A percentile compares a stretch with the other conserved stretches of the same genome.
Evolutionary conservation across 441 rosid species (phyloP).

Genomic region (Lepidium campestre): DNA sequence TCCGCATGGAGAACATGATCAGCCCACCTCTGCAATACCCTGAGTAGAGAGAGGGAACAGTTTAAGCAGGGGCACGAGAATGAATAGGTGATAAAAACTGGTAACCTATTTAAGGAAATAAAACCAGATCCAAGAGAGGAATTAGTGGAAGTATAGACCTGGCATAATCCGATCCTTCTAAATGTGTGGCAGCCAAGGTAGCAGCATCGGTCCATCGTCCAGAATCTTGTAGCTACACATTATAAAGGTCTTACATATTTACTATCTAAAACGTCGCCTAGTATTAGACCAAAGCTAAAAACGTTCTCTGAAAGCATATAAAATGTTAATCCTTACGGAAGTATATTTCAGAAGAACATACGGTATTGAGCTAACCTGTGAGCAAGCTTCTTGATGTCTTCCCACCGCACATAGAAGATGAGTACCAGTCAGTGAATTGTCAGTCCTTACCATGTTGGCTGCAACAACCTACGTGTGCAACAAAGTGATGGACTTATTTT

Average conservation of each 20-base stretch:
- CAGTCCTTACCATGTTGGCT: constrained; percentile 95
- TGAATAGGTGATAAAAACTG: neutral
- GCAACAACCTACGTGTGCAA: constrained; percentile 67
- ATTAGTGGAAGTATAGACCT: constrained; percentile 38
- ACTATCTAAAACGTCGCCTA: neutral
- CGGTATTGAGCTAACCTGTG: constrained; percentile 55
- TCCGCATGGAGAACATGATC: constrained; percentile 70
- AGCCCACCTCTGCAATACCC: constrained; percentile 96
- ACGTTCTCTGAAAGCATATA: neutral
- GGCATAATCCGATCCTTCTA: constrained; percentile 96
- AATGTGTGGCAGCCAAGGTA: constrained; percentile 92
- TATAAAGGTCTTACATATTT: neutral
- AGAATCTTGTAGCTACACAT: constrained; percentile 92
- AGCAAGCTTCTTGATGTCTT: constrained; percentile 97
- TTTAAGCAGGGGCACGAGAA: neutral
- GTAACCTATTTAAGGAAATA: neutral
- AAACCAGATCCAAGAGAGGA: neutral
- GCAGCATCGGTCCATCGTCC: constrained; percentile 99
- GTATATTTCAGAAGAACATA: constrained; percentile 3
- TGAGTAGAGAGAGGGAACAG: constrained; percentile 22
- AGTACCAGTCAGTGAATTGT: constrained; percentile 81
- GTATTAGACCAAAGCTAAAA: constrained; percentile 4
- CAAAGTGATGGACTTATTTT: neutral
- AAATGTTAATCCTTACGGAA: neutral
- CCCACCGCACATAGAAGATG: constrained; percentile 99